phyloP scores from a whole-genome alignment of 495 filamentous ascomycete genomes.

The Cenococcum geophilum region DNA sequence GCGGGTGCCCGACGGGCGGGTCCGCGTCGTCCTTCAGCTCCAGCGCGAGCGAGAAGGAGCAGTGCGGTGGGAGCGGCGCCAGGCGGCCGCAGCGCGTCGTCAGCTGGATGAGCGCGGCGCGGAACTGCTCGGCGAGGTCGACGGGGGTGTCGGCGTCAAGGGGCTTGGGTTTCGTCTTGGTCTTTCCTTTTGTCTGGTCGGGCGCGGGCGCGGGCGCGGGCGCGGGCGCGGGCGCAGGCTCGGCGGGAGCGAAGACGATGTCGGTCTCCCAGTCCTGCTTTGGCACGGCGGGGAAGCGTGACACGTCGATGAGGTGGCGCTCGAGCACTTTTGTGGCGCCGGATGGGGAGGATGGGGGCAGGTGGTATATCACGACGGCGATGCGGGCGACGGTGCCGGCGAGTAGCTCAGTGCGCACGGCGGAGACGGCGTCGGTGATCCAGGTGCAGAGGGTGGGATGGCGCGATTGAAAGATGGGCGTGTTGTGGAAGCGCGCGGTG shows the following conservation, averaged over 20 bases:
- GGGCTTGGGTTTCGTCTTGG: conserved; percentile 36
- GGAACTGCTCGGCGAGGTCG: conserved; percentile 69
- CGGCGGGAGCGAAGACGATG: conserved; percentile 32
- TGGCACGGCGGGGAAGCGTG: conserved; percentile 59
- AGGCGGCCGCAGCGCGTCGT: conserved; percentile 54
- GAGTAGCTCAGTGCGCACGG: conserved; percentile 67
- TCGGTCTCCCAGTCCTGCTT: conserved; percentile 38
- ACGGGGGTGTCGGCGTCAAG: conserved; percentile 11
- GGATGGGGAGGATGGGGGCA: conserved; percentile 8
- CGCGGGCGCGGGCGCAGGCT: conserved; percentile 43
- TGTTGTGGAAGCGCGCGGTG: conserved; percentile 76
- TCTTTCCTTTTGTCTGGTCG: conserved; percentile 38
- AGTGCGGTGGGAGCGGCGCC: conserved; percentile 60
- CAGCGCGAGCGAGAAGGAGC: conserved; percentile 80
- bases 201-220: neutral
- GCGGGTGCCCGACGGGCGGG: conserved; percentile 69
- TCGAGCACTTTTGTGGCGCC: conserved; percentile 48
- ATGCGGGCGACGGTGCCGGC: conserved; percentile 63
- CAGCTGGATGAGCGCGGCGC: conserved; percentile 50
- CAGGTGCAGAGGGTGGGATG: conserved; percentile 89
- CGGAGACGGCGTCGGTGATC: conserved; percentile 75
- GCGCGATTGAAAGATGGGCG: conserved; percentile 79
- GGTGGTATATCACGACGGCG: conserved; percentile 67
- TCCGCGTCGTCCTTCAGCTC: conserved; percentile 68
- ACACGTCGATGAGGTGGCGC: conserved; percentile 80